Conservation (phyloP, 2,329 filamentous ascomycete species). For the Xylariaceae sp. region DNA sequence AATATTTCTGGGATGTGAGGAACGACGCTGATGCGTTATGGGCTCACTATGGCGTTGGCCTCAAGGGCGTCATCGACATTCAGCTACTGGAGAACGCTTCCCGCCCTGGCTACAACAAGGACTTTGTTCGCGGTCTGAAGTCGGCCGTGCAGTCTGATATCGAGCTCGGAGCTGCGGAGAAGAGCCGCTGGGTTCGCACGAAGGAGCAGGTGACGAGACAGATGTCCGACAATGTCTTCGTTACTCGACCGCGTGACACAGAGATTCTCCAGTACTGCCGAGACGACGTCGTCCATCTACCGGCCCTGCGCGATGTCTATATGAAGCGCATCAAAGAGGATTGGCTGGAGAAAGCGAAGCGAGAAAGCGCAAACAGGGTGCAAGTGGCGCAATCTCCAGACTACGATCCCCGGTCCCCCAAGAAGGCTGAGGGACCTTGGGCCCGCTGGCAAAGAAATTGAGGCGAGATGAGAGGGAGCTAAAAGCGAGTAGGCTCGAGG, state of each 20-base stretch:
- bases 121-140: constrained; percentile 8
- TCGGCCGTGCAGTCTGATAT: constrained; percentile 7
- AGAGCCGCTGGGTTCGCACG: not conserved
- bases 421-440: constrained; percentile 1
- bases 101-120: constrained; percentile 7
- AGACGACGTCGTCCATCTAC: constrained; percentile 12
- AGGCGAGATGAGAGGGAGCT: no score
- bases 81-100: constrained; percentile 23
- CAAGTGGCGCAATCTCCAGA: constrained; percentile 4
- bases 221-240: constrained; percentile 6
- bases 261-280: constrained; percentile 8
- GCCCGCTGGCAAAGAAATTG: no score
- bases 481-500: no score
- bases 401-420: constrained; percentile 11
- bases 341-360: constrained; percentile 8
- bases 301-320: constrained; percentile 8
- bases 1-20: constrained; percentile 21
- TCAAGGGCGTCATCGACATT: constrained; percentile 19
- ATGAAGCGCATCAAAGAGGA: constrained; percentile 4
- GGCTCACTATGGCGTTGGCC: constrained; percentile 12
- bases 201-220: not conserved
- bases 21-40: constrained; percentile 20
- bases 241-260: constrained; percentile 7
- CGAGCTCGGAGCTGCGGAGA: not conserved
- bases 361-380: constrained; percentile 9